Evolutionary conservation across 257 asterid genomes (phyloP), one percentile per base, ranked within the genome.

Genomic region (Solanum sparsipilum): DNA sequence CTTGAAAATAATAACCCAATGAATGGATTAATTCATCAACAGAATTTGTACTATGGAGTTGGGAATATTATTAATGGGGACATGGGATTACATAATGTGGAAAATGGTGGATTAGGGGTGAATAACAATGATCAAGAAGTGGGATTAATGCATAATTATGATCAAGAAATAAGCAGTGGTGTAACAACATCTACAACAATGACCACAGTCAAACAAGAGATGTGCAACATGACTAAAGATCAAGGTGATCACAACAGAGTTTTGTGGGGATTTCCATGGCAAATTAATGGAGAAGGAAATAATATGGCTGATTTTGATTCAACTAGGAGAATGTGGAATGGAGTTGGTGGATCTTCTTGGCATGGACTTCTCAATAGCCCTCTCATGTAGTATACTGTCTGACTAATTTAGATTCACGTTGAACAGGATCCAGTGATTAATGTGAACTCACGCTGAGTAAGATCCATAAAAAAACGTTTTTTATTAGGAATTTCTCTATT

Each of bases 221-320:
- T 91, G 87, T 63, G 91, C 91, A 86, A 84, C 12, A 84, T 35
- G 82, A 81, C 87, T 10, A 86, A 92, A 73, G 94, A 86, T 35
- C 65, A 85, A 46, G 68, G 68, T 67, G 87, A 85, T 48, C 58
- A 48, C 82, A 85, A 9, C 87, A 92, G 90, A 85, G 92, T 91
- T 20, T 90, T 96, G 48, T 94, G 95, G 98, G 98, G 98, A 27
- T 92, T 93, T 75, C 98, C 98, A 52, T 95, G 98, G 99, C 93
- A 91, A 81, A 86, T 79, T 74, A 39, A 58, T 32, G 92, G 92
- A 48, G 93, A 89, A 52, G 92, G 88, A 84, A 71, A 46, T 25
- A 35, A 60, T 81, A 90, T 89, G 75, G 94, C 39, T 85, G 87
- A 93, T 46, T 84, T 90, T n/a, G 96, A 95, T 82, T 89, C 96